These are phyloP conservation scores for Dendrostoma leiphaemia DNA, from an alignment of 2,329 filamentous ascomycete species.

Conservation along the genomic window DNA sequence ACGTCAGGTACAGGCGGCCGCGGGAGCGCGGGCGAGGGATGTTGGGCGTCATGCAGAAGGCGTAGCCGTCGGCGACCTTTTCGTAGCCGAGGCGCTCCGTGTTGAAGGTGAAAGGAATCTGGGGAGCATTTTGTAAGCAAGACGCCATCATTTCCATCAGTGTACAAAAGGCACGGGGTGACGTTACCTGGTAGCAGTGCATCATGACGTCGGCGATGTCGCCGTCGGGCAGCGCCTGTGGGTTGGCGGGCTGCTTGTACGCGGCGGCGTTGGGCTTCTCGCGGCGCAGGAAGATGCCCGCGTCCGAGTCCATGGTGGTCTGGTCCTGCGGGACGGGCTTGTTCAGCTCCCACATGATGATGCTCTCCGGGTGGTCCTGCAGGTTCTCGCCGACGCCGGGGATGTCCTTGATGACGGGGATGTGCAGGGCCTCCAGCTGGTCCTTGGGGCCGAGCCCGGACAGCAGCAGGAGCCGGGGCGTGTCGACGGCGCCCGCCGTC, in stretches of 20 bases:
- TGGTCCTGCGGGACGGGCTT: constrained; percentile 72
- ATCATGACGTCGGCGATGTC: constrained; percentile 87
- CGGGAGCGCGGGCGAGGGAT: constrained; percentile 80
- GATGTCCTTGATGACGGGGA: constrained; percentile 55
- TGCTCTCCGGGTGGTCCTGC: constrained; percentile 58
- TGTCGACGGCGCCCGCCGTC: constrained; percentile 78
- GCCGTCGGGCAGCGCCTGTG: constrained; percentile 58
- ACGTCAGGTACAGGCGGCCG: constrained; percentile 75
- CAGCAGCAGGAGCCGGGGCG: constrained; percentile 63
- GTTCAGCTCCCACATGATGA: constrained; percentile 75
- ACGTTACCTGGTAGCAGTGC: constrained; percentile 27
- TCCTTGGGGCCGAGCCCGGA: constrained; percentile 55
- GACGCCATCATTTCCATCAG: no score
- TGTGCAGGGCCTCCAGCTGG: constrained; percentile 52
- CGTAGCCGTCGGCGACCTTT: constrained; percentile 64
- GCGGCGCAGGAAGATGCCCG: constrained; percentile 82
- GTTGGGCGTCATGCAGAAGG: constrained; percentile 93
- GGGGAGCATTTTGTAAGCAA: constrained; percentile 38
- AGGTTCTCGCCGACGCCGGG: constrained; percentile 62
- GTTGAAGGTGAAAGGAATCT: constrained; percentile 89
- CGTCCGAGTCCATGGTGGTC: constrained; percentile 90
- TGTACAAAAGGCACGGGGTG: no score
- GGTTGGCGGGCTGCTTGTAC: constrained; percentile 45
- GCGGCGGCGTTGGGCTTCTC: constrained; percentile 68
- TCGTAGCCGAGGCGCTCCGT: constrained; percentile 75